phyloP scores from a whole-genome alignment of 169 alveolate species.

The Plasmodium coatneyi region DNA sequence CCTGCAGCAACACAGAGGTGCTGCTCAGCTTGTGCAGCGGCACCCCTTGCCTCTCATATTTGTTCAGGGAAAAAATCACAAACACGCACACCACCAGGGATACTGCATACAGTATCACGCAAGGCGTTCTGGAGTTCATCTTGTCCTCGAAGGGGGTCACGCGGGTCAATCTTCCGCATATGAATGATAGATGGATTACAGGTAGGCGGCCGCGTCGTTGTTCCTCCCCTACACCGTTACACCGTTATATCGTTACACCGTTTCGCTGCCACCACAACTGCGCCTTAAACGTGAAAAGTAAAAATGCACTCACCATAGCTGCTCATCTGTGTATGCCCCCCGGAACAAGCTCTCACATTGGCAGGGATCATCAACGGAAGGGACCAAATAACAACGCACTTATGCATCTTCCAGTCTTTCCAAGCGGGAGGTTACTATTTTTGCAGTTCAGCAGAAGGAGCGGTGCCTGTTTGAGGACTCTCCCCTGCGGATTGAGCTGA shows the following conservation, averaged over 20 bases:
- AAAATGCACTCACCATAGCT: not conserved
- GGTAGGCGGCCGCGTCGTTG: not conserved
- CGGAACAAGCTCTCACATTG: not conserved
- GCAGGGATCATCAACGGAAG: not conserved
- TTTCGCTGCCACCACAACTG: not conserved
- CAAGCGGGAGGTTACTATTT: not conserved
- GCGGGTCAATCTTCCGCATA: not conserved
- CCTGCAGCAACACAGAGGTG: not conserved
- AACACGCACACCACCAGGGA: conserved; percentile 19
- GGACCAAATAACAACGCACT: not conserved
- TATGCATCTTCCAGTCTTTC: not conserved
- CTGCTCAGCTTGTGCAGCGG: conserved; percentile 4
- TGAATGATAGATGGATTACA: not conserved
- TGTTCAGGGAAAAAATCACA: conserved; percentile 33
- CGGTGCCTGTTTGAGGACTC: not conserved
- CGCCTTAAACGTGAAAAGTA: not conserved
- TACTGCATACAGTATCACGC: conserved; percentile 28
- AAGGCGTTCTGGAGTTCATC: conserved; percentile 45
- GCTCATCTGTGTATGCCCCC: not conserved
- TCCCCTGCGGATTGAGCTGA: not conserved
- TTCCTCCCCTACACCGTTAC: not conserved
- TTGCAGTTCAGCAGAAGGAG: not conserved
- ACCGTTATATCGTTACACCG: too few relatives aligned
- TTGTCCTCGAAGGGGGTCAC: not conserved
- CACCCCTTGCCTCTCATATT: conserved; percentile 40